These are phyloP conservation scores for Sordariomycetes sp. DNA, from an alignment of 2,329 filamentous ascomycete genomes.

Conservation along the genomic window DNA sequence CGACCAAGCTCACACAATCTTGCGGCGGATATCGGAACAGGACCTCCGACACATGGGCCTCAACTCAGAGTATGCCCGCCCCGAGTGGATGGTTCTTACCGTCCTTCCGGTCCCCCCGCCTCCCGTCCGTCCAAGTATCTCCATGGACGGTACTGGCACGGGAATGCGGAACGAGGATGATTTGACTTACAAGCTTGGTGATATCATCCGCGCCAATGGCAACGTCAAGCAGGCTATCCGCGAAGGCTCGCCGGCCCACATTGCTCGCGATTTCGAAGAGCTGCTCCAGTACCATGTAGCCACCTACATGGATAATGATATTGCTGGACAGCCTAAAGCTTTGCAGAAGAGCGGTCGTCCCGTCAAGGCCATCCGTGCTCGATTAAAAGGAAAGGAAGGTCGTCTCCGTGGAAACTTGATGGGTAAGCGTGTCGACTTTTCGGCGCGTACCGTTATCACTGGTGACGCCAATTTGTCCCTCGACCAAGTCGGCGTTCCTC, in stretches of 20 bases:
- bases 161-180: constrained; percentile 96
- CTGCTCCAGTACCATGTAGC: constrained; percentile 96
- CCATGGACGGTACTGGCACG: constrained; percentile 87
- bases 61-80: constrained; percentile 88
- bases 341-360: constrained; percentile 95
- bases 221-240: constrained; percentile 87
- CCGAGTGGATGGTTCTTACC: constrained; percentile 97
- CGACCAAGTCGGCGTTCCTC: constrained; percentile 93
- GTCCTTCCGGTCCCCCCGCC: constrained; percentile 93
- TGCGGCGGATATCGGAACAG: constrained; percentile 73
- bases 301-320: constrained; percentile 99
- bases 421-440: constrained; percentile 99
- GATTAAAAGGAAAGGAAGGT: constrained; percentile 98
- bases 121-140: constrained; percentile 92
- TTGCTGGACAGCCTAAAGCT: constrained; percentile 87
- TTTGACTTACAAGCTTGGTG: constrained; percentile 96
- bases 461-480: constrained; percentile 94
- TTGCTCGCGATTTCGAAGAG: constrained; percentile 82
- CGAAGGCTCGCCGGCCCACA: constrained; percentile 86
- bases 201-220: constrained; percentile 95
- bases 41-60: constrained; percentile 83
- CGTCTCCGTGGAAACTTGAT: constrained; percentile 97
- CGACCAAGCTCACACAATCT: constrained; percentile 74
- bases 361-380: constrained; percentile 91
- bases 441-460: constrained; percentile 98